Evolutionary conservation across 2,329 filamentous ascomycete genomes (phyloP).

Genomic region (Cordyceps cicadae): DNA sequence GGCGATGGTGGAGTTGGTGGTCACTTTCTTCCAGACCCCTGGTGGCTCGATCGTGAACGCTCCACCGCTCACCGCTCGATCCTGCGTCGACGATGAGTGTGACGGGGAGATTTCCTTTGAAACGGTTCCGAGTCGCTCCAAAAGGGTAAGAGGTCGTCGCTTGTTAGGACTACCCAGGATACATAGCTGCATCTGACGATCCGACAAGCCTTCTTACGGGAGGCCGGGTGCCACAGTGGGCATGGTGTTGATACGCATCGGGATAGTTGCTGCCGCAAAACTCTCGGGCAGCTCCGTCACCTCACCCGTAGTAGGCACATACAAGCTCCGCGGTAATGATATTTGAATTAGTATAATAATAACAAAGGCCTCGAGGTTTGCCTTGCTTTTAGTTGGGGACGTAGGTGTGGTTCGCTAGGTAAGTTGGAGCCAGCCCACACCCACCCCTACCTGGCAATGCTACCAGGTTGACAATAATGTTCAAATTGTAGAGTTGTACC

Average conservation of each 20-base stretch:
- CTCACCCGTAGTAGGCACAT: not conserved
- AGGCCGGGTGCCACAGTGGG: not conserved
- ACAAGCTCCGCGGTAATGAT: not conserved
- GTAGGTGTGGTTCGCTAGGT: not conserved
- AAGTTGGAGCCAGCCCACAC: not conserved
- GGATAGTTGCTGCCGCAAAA: not conserved
- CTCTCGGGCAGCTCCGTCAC: not conserved
- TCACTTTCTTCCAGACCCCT: not conserved
- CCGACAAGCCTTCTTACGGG: not conserved
- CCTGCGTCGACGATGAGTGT: conserved; percentile 8
- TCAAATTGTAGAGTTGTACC: not conserved
- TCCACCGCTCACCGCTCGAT: conserved; percentile 11
- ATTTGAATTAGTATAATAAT: not conserved
- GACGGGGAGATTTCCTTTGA: not conserved
- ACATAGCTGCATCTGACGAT: not conserved
- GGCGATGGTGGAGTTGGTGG: not conserved
- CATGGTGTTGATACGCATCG: not conserved
- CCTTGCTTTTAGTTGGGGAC: not conserved
- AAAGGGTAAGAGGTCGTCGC: not conserved
- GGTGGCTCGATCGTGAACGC: conserved; percentile 1
- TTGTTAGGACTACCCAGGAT: not conserved
- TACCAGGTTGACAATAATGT: not conserved
- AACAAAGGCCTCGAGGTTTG: not conserved
- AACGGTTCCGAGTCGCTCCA: not conserved
- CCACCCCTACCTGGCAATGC: not conserved